Evolutionary conservation across 805 yeast genomes (phyloP).

Genomic region (Kluyveromyces starmeri): DNA sequence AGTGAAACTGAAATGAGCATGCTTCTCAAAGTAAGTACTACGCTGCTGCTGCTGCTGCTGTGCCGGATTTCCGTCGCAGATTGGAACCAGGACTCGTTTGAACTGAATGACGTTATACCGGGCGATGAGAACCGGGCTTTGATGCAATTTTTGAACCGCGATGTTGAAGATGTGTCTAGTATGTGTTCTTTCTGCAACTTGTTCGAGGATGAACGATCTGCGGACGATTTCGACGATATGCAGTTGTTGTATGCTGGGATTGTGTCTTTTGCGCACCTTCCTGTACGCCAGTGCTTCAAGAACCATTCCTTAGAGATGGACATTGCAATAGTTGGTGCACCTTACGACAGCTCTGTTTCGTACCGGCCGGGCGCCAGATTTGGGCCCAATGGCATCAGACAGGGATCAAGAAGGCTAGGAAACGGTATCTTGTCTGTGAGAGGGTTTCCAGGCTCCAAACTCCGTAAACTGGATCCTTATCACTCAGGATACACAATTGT

Average conservation of each 20-base stretch:
- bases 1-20: too few species aligned
- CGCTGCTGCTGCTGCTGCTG: too few species aligned
- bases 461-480: constrained; percentile 37
- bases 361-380: constrained; percentile 51
- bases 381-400: constrained; percentile 47
- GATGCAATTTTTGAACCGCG: too few species aligned
- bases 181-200: constrained; percentile 12
- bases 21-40: too few species aligned
- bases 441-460: constrained; percentile 30
- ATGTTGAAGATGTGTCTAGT: constrained; percentile 2
- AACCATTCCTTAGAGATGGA: constrained; percentile 23
- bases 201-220: constrained; percentile 8
- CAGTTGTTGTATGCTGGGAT: constrained; percentile 10
- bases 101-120: too few species aligned
- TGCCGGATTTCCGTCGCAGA: too few species aligned
- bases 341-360: constrained; percentile 49
- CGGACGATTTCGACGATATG: constrained; percentile 10
- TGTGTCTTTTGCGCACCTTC: constrained; percentile 13
- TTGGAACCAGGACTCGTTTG: too few species aligned
- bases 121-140: too few species aligned
- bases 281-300: constrained; percentile 11
- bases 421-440: constrained; percentile 36
- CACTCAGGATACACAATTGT: constrained; percentile 33
- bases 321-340: constrained; percentile 51
- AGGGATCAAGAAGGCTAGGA: constrained; percentile 38